Percentiles rank a stretch among this genome's conserved stretches.
Conservation (phyloP, 169 alveolate genomes). For the Theileria parva region DNA sequence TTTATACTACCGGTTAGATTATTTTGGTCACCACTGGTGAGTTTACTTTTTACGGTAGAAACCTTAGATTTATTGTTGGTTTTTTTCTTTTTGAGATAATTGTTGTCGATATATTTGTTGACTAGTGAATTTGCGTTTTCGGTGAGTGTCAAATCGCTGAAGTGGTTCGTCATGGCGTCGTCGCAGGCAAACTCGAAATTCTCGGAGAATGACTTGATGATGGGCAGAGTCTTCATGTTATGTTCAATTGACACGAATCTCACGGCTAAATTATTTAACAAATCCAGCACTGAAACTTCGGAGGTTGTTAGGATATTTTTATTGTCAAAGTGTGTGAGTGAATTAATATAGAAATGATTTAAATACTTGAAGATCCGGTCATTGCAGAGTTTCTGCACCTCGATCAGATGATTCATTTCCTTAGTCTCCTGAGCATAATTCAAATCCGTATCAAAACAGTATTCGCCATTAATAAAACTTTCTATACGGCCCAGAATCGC, state of each 20-base stretch:
- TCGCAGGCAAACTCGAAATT: not conserved
- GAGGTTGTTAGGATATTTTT: slow-evolving; percentile 20
- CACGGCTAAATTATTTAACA: slow-evolving; percentile 45
- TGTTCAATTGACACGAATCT: slow-evolving; percentile 50
- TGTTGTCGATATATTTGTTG: not conserved
- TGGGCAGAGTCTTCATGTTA: slow-evolving; percentile 34
- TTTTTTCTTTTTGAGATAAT: no score
- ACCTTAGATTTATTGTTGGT: no score
- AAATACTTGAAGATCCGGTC: slow-evolving; percentile 34
- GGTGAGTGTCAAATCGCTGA: not conserved
- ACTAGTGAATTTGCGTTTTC: not conserved
- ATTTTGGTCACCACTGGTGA: not conserved
- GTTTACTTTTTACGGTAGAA: not conserved
- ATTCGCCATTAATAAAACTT: slow-evolving; percentile 44
- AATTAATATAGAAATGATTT: slow-evolving; percentile 29
- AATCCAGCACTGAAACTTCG: slow-evolving; percentile 32
- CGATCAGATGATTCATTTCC: slow-evolving; percentile 29
- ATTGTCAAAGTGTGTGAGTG: slow-evolving; percentile 43
- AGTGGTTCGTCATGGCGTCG: not conserved
- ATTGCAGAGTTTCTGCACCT: slow-evolving; percentile 39
- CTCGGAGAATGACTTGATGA: slow-evolving; percentile 31
- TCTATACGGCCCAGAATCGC: slow-evolving; percentile 48
- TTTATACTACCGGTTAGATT: not conserved
- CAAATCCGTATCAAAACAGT: slow-evolving; percentile 20
- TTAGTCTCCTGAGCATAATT: slow-evolving; percentile 27